Conservation (phyloP, 495 filamentous ascomycete genomes). For the Achaetomiella virescens region DNA sequence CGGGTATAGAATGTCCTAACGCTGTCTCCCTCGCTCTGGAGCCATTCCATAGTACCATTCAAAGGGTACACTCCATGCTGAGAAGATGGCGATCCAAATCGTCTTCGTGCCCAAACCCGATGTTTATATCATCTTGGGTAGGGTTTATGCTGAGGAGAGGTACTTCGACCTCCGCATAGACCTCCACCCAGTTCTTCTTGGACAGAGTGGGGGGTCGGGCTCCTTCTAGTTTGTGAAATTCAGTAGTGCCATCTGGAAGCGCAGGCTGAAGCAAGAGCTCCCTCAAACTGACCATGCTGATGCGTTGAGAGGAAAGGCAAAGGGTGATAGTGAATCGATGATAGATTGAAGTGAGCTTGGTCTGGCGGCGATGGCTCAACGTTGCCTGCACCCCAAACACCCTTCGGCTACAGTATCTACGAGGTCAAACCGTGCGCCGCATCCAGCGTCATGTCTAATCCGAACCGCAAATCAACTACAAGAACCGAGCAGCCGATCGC, state of each 20-base stretch:
- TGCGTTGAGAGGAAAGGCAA: neutral
- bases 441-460: too few relatives aligned
- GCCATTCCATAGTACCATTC: neutral
- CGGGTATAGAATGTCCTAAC: slow-evolving; percentile 4
- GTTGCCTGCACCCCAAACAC: too few relatives aligned
- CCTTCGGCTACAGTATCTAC: too few relatives aligned
- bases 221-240: neutral
- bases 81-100: neutral
- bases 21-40: slow-evolving; percentile 6
- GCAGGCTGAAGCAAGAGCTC: slow-evolving; percentile 6
- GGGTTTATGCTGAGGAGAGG: neutral
- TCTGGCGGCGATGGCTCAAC: too few relatives aligned
- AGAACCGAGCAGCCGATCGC: too few relatives aligned
- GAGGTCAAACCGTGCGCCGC: too few relatives aligned
- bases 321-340: neutral
- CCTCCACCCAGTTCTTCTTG: neutral
- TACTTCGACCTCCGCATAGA: neutral
- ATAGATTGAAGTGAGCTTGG: neutral
- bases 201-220: slow-evolving; percentile 3
- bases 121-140: neutral
- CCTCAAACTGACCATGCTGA: slow-evolving; percentile 2
- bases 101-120: neutral
- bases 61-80: slow-evolving; percentile 3
- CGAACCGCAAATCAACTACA: too few relatives aligned
- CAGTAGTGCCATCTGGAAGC: slow-evolving; percentile 1